Conservation (phyloP, 257 asterid species). For the Capsicum pubescens region DNA sequence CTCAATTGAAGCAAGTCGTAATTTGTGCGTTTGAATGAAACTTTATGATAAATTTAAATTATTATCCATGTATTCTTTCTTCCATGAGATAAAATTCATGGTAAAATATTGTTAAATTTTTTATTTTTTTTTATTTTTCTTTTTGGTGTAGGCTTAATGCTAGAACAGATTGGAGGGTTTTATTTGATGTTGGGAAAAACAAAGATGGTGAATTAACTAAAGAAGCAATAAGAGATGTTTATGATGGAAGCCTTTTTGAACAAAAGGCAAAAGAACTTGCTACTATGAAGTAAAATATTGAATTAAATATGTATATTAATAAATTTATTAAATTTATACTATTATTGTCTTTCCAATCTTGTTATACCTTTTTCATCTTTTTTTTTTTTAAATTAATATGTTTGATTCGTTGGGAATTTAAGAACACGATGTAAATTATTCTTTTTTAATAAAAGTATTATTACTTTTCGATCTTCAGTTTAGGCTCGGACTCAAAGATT, state of each 20-base stretch:
- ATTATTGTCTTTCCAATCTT: background rate
- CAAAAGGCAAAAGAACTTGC: conserved; percentile 62
- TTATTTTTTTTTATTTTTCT: background rate
- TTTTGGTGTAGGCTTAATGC: conserved; percentile 60
- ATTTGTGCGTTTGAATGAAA: background rate
- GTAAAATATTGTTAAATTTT: background rate
- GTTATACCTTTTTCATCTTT: background rate
- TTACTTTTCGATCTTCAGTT: too few species aligned
- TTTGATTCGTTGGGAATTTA: too few species aligned
- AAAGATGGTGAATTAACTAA: conserved; percentile 61
- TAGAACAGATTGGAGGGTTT: conserved; percentile 70
- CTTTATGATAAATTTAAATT: background rate
- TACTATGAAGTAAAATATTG: conserved; percentile 38
- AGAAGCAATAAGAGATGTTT: conserved; percentile 59
- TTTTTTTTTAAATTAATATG: background rate
- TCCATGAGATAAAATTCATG: background rate
- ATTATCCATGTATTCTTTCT: background rate
- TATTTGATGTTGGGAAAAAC: conserved; percentile 67
- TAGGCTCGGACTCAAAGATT: too few species aligned
- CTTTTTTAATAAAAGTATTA: too few species aligned
- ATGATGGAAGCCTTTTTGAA: conserved; percentile 84
- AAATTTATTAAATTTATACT: background rate
- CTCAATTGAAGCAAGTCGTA: background rate
- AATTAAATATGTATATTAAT: too few species aligned
- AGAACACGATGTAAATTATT: too few species aligned